These are phyloP conservation scores for Cynanchum wilfordii DNA, from an alignment of 257 asterid species.

Conservation along the genomic window DNA sequence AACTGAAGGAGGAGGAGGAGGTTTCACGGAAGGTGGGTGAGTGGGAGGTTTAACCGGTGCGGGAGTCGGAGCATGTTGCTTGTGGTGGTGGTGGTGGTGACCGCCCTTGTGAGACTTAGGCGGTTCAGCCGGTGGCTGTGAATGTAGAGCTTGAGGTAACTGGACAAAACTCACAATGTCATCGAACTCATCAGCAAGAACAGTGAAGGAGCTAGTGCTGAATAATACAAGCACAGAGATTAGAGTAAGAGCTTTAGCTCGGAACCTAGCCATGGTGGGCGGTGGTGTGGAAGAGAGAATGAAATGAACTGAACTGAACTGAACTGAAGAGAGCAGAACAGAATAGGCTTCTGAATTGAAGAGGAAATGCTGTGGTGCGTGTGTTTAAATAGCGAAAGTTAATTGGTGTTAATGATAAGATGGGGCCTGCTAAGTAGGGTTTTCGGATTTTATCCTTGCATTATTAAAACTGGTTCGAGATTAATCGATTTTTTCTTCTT, in stretches of 20 bases:
- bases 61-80: background rate
- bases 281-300: background rate
- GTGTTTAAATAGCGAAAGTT: background rate
- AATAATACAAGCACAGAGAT: conserved; percentile 23
- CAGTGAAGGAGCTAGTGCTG: conserved; percentile 13
- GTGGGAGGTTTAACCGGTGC: conserved; percentile 22
- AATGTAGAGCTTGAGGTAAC: background rate
- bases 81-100: conserved; percentile 16
- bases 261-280: conserved; percentile 25
- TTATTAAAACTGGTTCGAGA: background rate
- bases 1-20: conserved; percentile 7
- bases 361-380: background rate
- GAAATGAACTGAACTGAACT: no score
- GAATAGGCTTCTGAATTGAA: background rate
- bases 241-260: conserved; percentile 18
- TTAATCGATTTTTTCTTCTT: no score
- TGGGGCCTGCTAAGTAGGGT: background rate
- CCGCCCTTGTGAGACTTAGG: conserved; percentile 5
- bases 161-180: background rate
- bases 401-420: background rate
- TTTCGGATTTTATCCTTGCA: background rate
- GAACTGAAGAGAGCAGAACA: no score
- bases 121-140: conserved; percentile 10
- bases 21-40: conserved; percentile 14
- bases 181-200: background rate